These are phyloP conservation scores for Ephemerocybe angulata DNA, from an alignment of 768 basidiomycete genomes.

Conservation along the genomic window DNA sequence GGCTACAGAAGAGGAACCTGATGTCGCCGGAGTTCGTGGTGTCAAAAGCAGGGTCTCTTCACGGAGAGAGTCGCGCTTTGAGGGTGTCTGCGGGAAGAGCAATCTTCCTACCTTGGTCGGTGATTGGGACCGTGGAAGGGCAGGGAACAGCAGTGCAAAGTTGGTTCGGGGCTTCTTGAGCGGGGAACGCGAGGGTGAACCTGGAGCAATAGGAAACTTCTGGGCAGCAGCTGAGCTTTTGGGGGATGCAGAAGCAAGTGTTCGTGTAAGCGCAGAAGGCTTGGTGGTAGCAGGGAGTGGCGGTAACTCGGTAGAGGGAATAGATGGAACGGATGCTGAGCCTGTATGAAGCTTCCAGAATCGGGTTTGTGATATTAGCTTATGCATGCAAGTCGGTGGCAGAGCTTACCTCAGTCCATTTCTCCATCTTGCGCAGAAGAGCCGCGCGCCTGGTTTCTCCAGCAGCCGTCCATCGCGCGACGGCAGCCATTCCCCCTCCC, in stretches of 20 bases:
- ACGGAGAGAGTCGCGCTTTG: conserved; percentile 34
- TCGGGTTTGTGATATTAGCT: not conserved
- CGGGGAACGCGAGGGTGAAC: conserved; percentile 44
- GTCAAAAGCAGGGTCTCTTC: conserved; percentile 31
- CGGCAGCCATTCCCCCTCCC: conserved; percentile 82
- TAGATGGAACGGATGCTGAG: conserved; percentile 40
- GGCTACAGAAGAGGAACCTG: conserved; percentile 28
- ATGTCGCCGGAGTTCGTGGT: conserved; percentile 46
- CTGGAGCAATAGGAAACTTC: conserved; percentile 37
- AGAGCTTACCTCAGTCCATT: conserved; percentile 58
- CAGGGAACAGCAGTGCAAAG: conserved; percentile 51
- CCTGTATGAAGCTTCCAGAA: conserved; percentile 48
- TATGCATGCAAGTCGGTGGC: not conserved
- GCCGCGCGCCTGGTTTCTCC: conserved; percentile 57
- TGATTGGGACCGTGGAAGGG: conserved; percentile 38
- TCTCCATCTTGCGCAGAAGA: conserved; percentile 55
- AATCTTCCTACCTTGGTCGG: conserved; percentile 47
- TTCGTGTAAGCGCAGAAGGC: conserved; percentile 65
- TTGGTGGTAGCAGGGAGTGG: conserved; percentile 48
- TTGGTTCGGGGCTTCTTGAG: conserved; percentile 33
- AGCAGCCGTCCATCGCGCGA: conserved; percentile 81
- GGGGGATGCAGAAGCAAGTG: conserved; percentile 71
- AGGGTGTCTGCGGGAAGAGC: conserved; percentile 65
- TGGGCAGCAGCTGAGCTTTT: conserved; percentile 47
- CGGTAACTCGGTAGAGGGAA: conserved; percentile 68